Evolutionary conservation across 306 rosid species (phyloP).

Genomic region (Pyrus bretschneideri): DNA sequence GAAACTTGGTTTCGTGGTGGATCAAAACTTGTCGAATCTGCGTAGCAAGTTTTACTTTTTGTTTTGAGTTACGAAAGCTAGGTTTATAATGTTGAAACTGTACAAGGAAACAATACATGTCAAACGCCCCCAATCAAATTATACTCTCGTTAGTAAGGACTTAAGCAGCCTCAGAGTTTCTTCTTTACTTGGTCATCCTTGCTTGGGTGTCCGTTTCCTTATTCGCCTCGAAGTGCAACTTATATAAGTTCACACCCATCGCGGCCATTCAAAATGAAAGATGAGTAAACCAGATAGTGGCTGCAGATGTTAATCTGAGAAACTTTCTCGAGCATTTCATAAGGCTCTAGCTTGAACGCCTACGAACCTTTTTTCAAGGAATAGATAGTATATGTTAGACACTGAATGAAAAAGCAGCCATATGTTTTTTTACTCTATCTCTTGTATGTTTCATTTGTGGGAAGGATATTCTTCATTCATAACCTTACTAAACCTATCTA

Average conservation of each 20-base stretch:
- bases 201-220: background rate
- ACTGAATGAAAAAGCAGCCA: background rate
- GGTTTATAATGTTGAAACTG: background rate
- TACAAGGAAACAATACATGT: background rate
- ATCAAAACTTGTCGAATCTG: background rate
- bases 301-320: background rate
- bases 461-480: background rate
- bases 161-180: background rate
- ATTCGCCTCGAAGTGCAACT: background rate
- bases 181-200: background rate
- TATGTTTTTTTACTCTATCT: background rate
- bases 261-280: background rate
- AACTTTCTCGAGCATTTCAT: background rate
- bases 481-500: background rate
- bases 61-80: background rate
- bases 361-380: background rate
- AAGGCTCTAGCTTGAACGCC: background rate
- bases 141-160: background rate
- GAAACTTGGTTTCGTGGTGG: too few species aligned
- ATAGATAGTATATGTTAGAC: background rate
- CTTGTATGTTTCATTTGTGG: slow-evolving; percentile 2
- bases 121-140: background rate
- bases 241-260: background rate
- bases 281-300: background rate
- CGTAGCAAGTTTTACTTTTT: background rate